These are phyloP conservation scores for Neophaeococcomyces aloes DNA, from an alignment of 2,329 filamentous ascomycete genomes.

Conservation along the genomic window DNA sequence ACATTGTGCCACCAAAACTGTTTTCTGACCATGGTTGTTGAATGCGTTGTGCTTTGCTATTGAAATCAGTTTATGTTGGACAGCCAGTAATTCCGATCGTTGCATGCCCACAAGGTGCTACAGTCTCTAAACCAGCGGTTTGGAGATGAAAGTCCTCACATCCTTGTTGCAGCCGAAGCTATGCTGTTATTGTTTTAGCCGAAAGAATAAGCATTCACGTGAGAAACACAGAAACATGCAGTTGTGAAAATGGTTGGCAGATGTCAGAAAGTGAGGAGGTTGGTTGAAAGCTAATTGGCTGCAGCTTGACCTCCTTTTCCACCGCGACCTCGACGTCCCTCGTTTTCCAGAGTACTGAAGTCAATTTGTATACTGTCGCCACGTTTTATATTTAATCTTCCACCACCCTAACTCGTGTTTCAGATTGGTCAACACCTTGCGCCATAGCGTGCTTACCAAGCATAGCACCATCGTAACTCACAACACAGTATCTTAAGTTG, in stretches of 20 bases:
- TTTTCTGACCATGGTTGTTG: background rate
- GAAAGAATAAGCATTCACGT: constrained; percentile 2
- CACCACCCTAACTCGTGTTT: no score
- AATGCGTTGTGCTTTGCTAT: background rate
- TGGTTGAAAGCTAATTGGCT: constrained; percentile 1
- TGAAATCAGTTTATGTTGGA: background rate
- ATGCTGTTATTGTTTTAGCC: background rate
- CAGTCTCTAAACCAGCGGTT: background rate
- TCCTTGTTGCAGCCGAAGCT: background rate
- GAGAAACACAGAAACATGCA: background rate
- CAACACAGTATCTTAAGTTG: no score
- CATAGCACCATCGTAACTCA: no score
- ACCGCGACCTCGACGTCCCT: background rate
- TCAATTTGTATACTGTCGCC: no score
- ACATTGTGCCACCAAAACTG: constrained; percentile 17
- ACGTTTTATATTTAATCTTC: no score
- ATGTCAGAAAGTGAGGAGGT: constrained; percentile 6
- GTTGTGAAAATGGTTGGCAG: background rate
- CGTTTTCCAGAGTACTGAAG: no score
- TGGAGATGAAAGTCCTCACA: background rate
- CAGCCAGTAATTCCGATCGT: background rate
- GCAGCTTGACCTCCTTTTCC: background rate
- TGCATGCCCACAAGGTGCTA: background rate
- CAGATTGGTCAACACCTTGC: no score
- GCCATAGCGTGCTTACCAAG: no score